A percentile compares a stretch with the other conserved stretches of the same genome.
These are phyloP conservation scores for Nakazawaea pomicola DNA, from an alignment of 805 yeast genomes.

Conservation along the genomic window DNA sequence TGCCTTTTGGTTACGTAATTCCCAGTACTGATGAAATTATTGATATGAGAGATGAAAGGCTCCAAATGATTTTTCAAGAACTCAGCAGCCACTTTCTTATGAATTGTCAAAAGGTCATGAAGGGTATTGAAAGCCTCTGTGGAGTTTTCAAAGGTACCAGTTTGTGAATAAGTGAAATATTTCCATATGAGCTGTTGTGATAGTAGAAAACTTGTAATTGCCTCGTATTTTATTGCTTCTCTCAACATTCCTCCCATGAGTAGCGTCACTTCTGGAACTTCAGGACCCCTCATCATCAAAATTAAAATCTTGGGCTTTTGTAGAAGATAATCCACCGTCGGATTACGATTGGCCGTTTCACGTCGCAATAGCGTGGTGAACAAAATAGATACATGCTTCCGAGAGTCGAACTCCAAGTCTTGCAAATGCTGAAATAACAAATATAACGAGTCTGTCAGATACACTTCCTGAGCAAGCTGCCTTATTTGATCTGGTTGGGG, in stretches of 20 bases:
- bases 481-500: constrained; percentile 71
- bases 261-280: constrained; percentile 64
- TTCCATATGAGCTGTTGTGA: constrained; percentile 69
- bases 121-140: constrained; percentile 84
- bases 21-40: constrained; percentile 64
- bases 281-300: constrained; percentile 66
- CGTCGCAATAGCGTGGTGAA: constrained; percentile 77
- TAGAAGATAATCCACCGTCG: constrained; percentile 81
- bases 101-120: constrained; percentile 62
- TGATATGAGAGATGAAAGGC: constrained; percentile 56
- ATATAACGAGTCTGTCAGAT: constrained; percentile 62
- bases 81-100: constrained; percentile 63
- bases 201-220: constrained; percentile 55
- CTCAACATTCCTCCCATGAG: constrained; percentile 75
- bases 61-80: constrained; percentile 60
- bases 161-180: constrained; percentile 71
- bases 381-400: constrained; percentile 73
- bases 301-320: constrained; percentile 61
- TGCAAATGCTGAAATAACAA: constrained; percentile 53
- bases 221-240: constrained; percentile 79
- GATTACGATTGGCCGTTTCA: constrained; percentile 68
- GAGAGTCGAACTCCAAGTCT: constrained; percentile 81
- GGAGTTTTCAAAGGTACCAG: constrained; percentile 80
- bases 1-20: constrained; percentile 94
- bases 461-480: constrained; percentile 74